phyloP scores from a whole-genome alignment of 768 basidiomycete species.

The Gymnopilus dilepis region DNA sequence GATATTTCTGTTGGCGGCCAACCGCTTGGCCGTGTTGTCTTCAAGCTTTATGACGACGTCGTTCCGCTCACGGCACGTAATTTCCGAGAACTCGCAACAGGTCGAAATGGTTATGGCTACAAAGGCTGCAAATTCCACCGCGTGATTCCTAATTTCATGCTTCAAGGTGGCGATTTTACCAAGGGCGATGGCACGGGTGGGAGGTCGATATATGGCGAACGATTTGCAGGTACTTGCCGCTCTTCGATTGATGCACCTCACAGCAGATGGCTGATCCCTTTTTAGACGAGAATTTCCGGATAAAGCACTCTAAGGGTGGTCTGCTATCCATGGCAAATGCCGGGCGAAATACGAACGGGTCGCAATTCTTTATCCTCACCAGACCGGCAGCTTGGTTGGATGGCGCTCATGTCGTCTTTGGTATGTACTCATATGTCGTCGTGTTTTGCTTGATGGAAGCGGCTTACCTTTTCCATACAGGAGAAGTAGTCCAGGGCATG shows the following conservation, averaged over 20 bases:
- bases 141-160: slow-evolving; percentile 83
- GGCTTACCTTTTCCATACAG: slow-evolving; percentile 32
- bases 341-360: slow-evolving; percentile 84
- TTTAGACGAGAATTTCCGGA: slow-evolving; percentile 82
- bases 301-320: slow-evolving; percentile 74
- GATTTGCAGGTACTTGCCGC: slow-evolving; percentile 59
- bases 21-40: slow-evolving; percentile 64
- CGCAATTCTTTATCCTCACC: slow-evolving; percentile 90
- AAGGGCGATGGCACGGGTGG: slow-evolving; percentile 73
- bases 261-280: not conserved
- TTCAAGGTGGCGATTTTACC: slow-evolving; percentile 92
- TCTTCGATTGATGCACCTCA: not conserved
- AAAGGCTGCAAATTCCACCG: slow-evolving; percentile 74
- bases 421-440: slow-evolving; percentile 39
- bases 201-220: slow-evolving; percentile 77
- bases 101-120: slow-evolving; percentile 78
- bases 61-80: slow-evolving; percentile 79
- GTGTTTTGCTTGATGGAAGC: not conserved
- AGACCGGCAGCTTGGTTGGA: slow-evolving; percentile 81
- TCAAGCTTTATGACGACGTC: slow-evolving; percentile 84
- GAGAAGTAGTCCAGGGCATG: slow-evolving; percentile 71
- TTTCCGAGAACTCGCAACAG: slow-evolving; percentile 90
- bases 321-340: slow-evolving; percentile 84
- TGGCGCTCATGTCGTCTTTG: slow-evolving; percentile 87
- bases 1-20: slow-evolving; percentile 57